Evolutionary conservation across 108 stramenopile genomes (phyloP), one percentile per base, ranked within the genome.

Genomic region (Pseudonitzschia multistriata): DNA sequence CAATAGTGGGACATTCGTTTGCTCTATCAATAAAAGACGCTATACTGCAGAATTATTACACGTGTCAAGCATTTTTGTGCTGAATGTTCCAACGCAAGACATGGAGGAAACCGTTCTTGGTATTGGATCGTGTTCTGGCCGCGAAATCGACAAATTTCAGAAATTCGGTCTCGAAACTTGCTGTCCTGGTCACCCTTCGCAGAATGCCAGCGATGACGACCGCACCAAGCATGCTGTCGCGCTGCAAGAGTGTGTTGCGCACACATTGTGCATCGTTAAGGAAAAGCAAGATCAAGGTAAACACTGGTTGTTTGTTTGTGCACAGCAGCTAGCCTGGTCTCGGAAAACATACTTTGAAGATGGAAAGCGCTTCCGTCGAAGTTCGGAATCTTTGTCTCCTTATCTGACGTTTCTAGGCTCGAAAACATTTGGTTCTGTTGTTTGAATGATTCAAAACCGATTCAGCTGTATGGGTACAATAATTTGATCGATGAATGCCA

Each of bases 1-100:
- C 40, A 91, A 91, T 66, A n/a, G 70, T 11, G 89, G 89, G 24
- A 39, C 60, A 17, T 85, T 91, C 59, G 55, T 86, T n/a, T 83
- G 88, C 53, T 84, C 83, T 52, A 68, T 91, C 40, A 75, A 86
- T 63, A 66, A 74, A 35, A 62, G 69, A 40, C 71, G 89, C 64
- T 74, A 86, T 56, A 77, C 83, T 5, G 80, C 87, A 8, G 76
- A 65, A 1, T 39, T 53, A 11, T 24, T 72, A 21, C 3, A 55
- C 36, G 50, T 57, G 17, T 57, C 56, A 0, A 57, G 56, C 17
- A 33, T 30, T 1, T 57, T 57, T 33, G 56, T 57, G 10, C 31
- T 57, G 14, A 57, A 57, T 30, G 28, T 57, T 10, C 56, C 56
- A 28, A 57, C 56, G 14, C 28, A 10, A 5, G 56, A 57, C 14